Evolutionary conservation across 208 protist species (phyloP).

Genomic region (Porcisia hertigi): DNA sequence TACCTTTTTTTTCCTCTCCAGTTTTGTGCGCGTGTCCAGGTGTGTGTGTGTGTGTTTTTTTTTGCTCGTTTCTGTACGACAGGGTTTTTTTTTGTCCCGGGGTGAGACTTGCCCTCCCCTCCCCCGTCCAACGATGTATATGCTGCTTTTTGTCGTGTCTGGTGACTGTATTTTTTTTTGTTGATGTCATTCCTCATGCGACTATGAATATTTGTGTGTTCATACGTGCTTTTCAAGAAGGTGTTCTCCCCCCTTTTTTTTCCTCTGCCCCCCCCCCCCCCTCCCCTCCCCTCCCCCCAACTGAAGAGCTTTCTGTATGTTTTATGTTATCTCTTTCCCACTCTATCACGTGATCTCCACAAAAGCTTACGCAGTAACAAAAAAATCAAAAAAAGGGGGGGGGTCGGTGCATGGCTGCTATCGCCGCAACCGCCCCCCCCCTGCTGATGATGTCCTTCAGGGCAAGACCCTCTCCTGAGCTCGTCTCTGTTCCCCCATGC

Average conservation of each 20-base stretch:
- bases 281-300: too few species aligned
- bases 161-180: background rate
- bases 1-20: too few species aligned
- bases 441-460: background rate
- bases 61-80: too few species aligned
- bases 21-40: too few species aligned
- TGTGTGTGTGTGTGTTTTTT: too few species aligned
- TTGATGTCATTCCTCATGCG: background rate
- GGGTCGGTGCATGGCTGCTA: background rate
- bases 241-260: background rate
- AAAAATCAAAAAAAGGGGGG: background rate
- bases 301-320: too few species aligned
- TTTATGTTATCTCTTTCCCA: too few species aligned
- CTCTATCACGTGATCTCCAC: too few species aligned
- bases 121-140: background rate
- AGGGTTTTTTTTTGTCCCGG: too few species aligned
- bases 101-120: background rate
- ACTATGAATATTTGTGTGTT: background rate
- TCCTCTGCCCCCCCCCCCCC: background rate
- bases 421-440: background rate
- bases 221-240: background rate
- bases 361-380: background rate
- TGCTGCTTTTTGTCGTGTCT: background rate
- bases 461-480: background rate
- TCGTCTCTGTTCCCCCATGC: background rate